These are phyloP conservation scores for Anastatica hierochuntica DNA, from an alignment of 345 rosid genomes.

Conservation along the genomic window DNA sequence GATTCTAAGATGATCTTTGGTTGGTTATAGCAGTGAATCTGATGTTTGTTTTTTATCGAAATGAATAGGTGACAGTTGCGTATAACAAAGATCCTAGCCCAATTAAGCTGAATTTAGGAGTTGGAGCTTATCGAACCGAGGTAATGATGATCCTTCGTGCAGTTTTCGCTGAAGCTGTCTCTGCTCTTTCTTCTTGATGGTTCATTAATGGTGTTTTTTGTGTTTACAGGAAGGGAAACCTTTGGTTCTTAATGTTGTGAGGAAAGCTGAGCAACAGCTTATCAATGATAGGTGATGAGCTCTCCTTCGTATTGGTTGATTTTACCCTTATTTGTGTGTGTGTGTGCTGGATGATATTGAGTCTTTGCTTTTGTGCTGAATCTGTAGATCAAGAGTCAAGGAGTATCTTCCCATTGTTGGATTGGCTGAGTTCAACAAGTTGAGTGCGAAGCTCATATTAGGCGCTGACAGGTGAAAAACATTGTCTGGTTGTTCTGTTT, in stretches of 20 bases:
- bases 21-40: background rate
- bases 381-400: conserved; percentile 51
- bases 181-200: background rate
- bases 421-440: conserved; percentile 68
- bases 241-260: conserved; percentile 63
- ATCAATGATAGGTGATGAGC: conserved; percentile 40
- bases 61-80: conserved; percentile 70
- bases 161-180: background rate
- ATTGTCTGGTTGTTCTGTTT: background rate
- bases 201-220: conserved; percentile 3
- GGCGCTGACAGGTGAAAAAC: conserved; percentile 53
- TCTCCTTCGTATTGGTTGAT: background rate
- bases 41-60: background rate
- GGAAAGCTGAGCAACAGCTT: conserved; percentile 72
- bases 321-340: background rate
- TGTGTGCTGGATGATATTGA: background rate
- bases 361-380: background rate
- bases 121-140: conserved; percentile 94
- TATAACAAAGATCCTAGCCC: conserved; percentile 90
- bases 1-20: too few species aligned
- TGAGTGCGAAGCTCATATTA: conserved; percentile 79
- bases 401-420: conserved; percentile 88
- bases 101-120: conserved; percentile 87
- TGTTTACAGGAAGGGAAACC: conserved; percentile 64
- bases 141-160: conserved; percentile 19